A percentile compares a stretch with the other conserved stretches of the same genome.
Evolutionary conservation across 2,329 filamentous ascomycete species (phyloP).

Genomic region (Westerdykella aurantiaca): DNA sequence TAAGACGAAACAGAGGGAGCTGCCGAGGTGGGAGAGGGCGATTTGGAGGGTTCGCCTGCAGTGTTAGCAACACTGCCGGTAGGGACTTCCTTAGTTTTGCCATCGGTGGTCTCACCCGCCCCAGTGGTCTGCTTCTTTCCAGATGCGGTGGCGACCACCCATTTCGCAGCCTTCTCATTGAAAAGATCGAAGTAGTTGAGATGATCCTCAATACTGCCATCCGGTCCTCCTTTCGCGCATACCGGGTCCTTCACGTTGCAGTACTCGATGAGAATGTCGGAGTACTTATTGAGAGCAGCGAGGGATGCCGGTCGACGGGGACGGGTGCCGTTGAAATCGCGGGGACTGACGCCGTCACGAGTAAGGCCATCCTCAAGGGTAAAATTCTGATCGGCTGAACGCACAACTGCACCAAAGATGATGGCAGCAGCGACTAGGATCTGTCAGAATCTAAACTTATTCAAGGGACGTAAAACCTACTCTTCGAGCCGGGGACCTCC

Average conservation of each 20-base stretch:
- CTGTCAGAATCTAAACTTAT: constrained; percentile 5
- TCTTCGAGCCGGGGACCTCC: constrained; percentile 17
- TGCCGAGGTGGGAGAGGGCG: too few relatives aligned
- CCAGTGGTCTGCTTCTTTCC: neutral
- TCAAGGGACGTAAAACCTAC: constrained; percentile 4
- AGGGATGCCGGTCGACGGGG: constrained; percentile 6
- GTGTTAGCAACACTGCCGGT: too few relatives aligned
- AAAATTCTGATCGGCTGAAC: constrained; percentile 20
- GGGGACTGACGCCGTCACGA: neutral
- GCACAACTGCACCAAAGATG: constrained; percentile 20
- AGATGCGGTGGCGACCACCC: constrained; percentile 14
- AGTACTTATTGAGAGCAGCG: constrained; percentile 21
- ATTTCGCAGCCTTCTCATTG: constrained; percentile 18
- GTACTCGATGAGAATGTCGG: constrained; percentile 55
- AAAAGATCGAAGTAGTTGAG: constrained; percentile 49
- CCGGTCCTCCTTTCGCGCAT: constrained; percentile 49
- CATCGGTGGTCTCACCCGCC: too few relatives aligned
- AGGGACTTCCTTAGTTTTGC: too few relatives aligned
- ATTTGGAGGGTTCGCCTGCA: too few relatives aligned
- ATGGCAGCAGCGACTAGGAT: constrained; percentile 19
- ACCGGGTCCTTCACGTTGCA: constrained; percentile 58
- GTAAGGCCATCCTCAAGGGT: constrained; percentile 15
- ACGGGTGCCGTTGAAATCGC: constrained; percentile 5
- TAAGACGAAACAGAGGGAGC: too few relatives aligned
- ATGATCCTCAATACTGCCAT: constrained; percentile 52